phyloP scores from a whole-genome alignment of 495 filamentous ascomycete genomes.

The Bathelium albidoporum region DNA sequence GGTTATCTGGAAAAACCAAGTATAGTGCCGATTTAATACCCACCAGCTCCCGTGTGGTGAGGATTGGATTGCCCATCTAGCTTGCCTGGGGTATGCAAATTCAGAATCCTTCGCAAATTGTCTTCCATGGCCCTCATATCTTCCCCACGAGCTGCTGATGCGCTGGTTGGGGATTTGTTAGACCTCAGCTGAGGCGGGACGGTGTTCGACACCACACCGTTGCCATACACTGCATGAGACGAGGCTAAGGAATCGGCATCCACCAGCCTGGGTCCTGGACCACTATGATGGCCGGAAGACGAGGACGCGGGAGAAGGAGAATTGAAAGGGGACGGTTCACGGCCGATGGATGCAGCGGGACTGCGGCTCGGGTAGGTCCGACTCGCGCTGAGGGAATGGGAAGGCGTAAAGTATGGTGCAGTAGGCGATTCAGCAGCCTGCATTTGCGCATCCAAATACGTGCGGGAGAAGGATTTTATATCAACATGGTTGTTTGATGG shows the following conservation, averaged over 20 bases:
- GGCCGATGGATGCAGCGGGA: background rate
- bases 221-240: background rate
- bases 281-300: background rate
- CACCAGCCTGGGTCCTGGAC: background rate
- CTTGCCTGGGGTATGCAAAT: constrained; percentile 12
- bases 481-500: constrained; percentile 9
- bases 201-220: background rate
- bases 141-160: background rate
- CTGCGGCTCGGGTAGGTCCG: background rate
- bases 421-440: background rate
- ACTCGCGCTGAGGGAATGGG: background rate
- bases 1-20: too few relatives aligned
- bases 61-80: background rate
- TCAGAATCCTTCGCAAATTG: constrained; percentile 20
- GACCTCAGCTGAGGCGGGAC: background rate
- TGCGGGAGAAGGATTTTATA: constrained; percentile 14
- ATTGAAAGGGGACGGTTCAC: background rate
- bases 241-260: background rate
- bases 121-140: constrained; percentile 23
- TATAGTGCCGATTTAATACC: too few relatives aligned
- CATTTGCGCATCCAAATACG: constrained; percentile 19
- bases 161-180: background rate
- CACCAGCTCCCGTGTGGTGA: too few relatives aligned
- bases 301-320: background rate
- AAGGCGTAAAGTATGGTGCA: background rate